These are phyloP conservation scores for Suillus tomentosus DNA, from an alignment of 768 basidiomycete species.

Conservation along the genomic window DNA sequence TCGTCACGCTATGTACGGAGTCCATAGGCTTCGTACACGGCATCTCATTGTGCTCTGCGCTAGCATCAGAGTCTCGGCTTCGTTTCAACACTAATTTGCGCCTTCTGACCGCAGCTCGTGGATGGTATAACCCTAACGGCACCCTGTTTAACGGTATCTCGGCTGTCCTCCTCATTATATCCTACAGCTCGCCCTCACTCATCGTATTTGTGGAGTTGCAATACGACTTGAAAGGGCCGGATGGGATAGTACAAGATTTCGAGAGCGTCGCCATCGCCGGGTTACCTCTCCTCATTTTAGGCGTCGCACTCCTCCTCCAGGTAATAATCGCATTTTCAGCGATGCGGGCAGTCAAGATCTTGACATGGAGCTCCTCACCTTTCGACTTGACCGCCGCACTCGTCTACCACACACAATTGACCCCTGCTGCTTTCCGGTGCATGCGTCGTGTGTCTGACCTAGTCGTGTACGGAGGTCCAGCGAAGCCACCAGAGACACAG, in stretches of 20 bases:
- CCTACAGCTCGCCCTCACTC: background rate
- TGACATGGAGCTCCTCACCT: slow-evolving; percentile 36
- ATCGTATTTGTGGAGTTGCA: too few species aligned
- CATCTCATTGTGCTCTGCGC: slow-evolving; percentile 29
- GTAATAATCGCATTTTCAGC: slow-evolving; percentile 26
- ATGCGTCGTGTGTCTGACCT: slow-evolving; percentile 26
- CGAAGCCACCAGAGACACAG: slow-evolving; percentile 19
- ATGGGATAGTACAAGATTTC: too few species aligned
- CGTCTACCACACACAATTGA: slow-evolving; percentile 28
- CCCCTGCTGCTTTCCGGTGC: slow-evolving; percentile 23
- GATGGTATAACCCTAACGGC: background rate
- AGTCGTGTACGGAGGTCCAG: slow-evolving; percentile 13
- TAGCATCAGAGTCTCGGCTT: slow-evolving; percentile 28
- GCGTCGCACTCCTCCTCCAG: slow-evolving; percentile 26
- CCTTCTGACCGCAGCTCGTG: slow-evolving; percentile 21
- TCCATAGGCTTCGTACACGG: slow-evolving; percentile 30
- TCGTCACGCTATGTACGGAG: slow-evolving; percentile 32
- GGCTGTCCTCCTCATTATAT: background rate
- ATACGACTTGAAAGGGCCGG: too few species aligned
- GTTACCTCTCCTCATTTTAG: slow-evolving; percentile 31
- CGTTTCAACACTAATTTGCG: slow-evolving; percentile 25
- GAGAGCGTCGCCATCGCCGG: too few species aligned
- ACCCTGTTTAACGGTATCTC: background rate
- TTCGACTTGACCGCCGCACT: slow-evolving; percentile 34
- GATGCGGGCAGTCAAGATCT: slow-evolving; percentile 23